These are phyloP conservation scores for Tulasnella sp. DNA, from an alignment of 768 basidiomycete species.

Conservation along the genomic window DNA sequence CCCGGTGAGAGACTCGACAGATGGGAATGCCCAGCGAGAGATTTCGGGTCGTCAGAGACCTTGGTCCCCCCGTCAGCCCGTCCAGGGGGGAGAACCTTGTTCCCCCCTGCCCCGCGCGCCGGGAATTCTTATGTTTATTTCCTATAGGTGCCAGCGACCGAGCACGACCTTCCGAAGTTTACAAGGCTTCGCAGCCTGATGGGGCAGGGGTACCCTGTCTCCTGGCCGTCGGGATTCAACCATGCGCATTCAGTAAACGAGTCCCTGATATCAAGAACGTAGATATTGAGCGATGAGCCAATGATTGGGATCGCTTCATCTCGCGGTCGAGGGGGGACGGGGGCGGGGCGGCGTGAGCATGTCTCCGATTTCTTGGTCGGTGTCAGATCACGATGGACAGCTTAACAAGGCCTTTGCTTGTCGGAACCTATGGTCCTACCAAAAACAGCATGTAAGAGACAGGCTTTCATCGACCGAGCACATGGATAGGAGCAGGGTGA, in stretches of 20 bases:
- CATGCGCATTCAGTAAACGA: not conserved
- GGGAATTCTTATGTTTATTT: slow-evolving; percentile 6
- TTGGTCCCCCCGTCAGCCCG: not conserved
- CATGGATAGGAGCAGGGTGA: not conserved
- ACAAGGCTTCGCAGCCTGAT: not conserved
- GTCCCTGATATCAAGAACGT: not conserved
- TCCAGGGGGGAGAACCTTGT: not conserved
- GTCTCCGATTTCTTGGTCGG: not conserved
- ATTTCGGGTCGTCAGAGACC: not conserved
- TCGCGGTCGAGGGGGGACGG: not conserved
- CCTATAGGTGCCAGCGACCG: not conserved
- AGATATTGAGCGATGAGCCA: not conserved
- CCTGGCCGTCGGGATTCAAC: not conserved
- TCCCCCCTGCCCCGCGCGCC: not conserved
- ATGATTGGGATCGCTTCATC: not conserved
- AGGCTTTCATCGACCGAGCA: not conserved
- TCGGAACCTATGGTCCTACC: not conserved
- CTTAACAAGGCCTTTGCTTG: not conserved
- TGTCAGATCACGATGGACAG: not conserved
- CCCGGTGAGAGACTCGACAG: not conserved
- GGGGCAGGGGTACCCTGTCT: slow-evolving; percentile 2
- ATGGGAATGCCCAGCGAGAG: not conserved
- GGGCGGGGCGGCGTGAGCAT: not conserved
- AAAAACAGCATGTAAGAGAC: not conserved
- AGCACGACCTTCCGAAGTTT: not conserved